A percentile compares a stretch with the other conserved stretches of the same genome.
Conservation (phyloP, 192 early-diverging fungal species). For the Backusella psychrophila region DNA sequence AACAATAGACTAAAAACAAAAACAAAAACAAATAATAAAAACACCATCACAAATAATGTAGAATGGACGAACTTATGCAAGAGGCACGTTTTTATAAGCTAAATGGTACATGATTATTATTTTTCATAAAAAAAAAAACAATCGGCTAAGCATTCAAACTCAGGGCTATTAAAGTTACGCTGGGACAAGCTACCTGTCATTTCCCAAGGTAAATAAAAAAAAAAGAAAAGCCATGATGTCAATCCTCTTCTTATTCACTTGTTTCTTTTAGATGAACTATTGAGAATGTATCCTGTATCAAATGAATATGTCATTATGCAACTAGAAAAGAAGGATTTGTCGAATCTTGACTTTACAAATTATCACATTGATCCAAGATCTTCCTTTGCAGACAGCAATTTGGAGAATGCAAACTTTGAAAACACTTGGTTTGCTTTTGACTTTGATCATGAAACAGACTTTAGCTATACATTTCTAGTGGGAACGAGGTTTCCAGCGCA, state of each 20-base stretch:
- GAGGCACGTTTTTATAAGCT: constrained; percentile 24
- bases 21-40: background rate
- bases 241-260: background rate
- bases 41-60: background rate
- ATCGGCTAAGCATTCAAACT: background rate
- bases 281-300: background rate
- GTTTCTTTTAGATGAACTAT: background rate
- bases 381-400: background rate
- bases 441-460: background rate
- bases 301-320: background rate
- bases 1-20: too few relatives aligned
- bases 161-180: constrained; percentile 19
- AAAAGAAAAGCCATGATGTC: background rate
- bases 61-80: constrained; percentile 30
- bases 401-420: constrained; percentile 13
- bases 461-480: background rate
- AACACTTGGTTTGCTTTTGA: constrained; percentile 4
- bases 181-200: constrained; percentile 11
- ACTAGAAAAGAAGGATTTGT: constrained; percentile 1
- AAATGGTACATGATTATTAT: constrained; percentile 14
- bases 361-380: constrained; percentile 11
- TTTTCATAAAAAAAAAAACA: background rate
- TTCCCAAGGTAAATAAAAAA: constrained; percentile 5
- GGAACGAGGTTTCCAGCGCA: background rate
- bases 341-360: constrained; percentile 4